A percentile compares a stretch with the other conserved stretches of the same genome.
Conservation (phyloP, 441 rosid genomes). For the Theobroma grandiflorum region DNA sequence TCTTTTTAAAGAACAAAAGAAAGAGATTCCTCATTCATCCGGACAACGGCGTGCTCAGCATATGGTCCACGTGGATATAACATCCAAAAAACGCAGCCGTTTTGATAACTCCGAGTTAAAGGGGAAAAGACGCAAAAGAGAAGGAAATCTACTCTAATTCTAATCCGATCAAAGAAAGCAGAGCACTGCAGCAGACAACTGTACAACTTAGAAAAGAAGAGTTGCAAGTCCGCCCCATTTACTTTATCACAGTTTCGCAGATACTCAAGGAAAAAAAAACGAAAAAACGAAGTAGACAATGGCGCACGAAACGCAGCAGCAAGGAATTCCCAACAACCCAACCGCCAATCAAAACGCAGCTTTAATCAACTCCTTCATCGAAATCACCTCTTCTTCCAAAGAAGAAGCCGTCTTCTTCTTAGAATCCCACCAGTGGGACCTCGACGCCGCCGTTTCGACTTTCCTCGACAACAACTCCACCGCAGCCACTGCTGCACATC, state of each 20-base stretch:
- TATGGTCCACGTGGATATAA: too few relatives aligned
- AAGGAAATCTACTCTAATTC: background rate
- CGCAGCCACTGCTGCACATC: constrained; percentile 9
- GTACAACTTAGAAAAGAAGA: background rate
- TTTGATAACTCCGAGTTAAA: too few relatives aligned
- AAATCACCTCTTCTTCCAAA: constrained; percentile 78
- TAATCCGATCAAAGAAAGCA: background rate
- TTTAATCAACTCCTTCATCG: constrained; percentile 70
- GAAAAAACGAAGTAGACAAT: constrained; percentile 6
- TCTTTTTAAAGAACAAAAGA: too few relatives aligned
- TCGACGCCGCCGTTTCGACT: constrained; percentile 87
- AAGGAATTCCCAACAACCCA: constrained; percentile 31
- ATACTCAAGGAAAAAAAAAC: background rate
- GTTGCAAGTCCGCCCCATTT: background rate
- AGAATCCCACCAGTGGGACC: constrained; percentile 87
- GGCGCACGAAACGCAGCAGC: constrained; percentile 40
- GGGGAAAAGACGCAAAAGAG: background rate
- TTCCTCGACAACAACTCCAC: constrained; percentile 66
- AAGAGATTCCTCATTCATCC: too few relatives aligned
- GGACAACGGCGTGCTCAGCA: too few relatives aligned
- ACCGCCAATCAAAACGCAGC: constrained; percentile 37
- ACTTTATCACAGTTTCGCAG: background rate
- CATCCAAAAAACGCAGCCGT: too few relatives aligned
- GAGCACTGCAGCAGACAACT: too few relatives aligned
- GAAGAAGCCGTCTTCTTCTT: constrained; percentile 86